Conservation (phyloP, 345 rosid species). For the Litchi chinensis region DNA sequence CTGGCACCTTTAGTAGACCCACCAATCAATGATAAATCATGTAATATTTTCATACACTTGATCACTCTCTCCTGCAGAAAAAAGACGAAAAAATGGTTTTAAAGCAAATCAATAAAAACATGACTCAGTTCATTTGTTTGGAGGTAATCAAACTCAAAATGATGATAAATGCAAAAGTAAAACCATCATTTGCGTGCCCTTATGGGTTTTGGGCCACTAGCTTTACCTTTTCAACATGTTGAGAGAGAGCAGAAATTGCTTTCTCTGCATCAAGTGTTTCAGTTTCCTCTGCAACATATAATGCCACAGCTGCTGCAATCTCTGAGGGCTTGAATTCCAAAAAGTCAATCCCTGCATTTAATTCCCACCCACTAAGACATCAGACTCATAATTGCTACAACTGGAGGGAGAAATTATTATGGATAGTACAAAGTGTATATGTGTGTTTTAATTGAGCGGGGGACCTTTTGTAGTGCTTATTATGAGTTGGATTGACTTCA, state of each 20-base stretch:
- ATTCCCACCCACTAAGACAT: constrained; percentile 46
- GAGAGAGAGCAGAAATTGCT: constrained; percentile 48
- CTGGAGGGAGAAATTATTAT: constrained; percentile 22
- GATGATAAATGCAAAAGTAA: constrained; percentile 13
- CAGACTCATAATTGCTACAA: constrained; percentile 11
- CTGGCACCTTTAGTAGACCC: constrained; percentile 26
- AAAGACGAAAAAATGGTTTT: background rate
- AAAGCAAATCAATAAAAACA: too few species aligned
- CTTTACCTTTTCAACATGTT: constrained; percentile 53
- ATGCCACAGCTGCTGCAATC: constrained; percentile 81
- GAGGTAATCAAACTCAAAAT: constrained; percentile 22
- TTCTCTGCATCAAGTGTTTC: constrained; percentile 47
- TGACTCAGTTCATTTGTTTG: background rate
- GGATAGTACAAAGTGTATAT: constrained; percentile 11
- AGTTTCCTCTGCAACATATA: constrained; percentile 46
- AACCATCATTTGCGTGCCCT: constrained; percentile 22
- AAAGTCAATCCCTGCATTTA: constrained; percentile 67
- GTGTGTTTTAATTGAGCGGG: background rate
- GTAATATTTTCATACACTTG: constrained; percentile 44
- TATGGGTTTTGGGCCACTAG: constrained; percentile 32
- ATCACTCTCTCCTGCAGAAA: constrained; percentile 54
- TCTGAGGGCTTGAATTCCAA: constrained; percentile 80
- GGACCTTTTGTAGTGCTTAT: constrained; percentile 53
- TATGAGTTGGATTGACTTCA: constrained; percentile 52
- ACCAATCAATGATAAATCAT: constrained; percentile 37